Evolutionary conservation across 768 basidiomycete genomes (phyloP).

Genomic region (Tricholoma bakamatsutake): DNA sequence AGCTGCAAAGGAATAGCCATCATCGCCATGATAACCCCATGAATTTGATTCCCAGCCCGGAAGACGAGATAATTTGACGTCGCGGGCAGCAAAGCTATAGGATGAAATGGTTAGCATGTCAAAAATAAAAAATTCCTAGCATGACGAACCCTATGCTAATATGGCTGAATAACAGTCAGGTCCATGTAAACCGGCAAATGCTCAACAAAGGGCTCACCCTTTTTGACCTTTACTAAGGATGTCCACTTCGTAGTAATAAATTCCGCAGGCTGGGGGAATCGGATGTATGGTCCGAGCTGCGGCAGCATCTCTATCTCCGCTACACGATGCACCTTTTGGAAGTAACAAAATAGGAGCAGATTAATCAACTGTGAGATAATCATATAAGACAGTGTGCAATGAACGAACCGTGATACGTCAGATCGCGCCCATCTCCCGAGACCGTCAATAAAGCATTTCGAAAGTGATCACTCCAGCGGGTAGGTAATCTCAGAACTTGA

Average conservation of each 20-base stretch:
- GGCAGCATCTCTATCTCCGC: conserved; percentile 77
- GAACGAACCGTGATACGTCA: conserved; percentile 59
- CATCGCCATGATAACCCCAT: conserved; percentile 94
- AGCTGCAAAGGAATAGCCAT: conserved; percentile 71
- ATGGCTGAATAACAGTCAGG: conserved; percentile 39
- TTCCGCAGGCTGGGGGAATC: conserved; percentile 81
- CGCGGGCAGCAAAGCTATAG: conserved; percentile 58
- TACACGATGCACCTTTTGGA: conserved; percentile 40
- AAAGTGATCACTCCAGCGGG: conserved; percentile 72
- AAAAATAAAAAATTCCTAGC: not conserved
- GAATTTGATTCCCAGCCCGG: conserved; percentile 85
- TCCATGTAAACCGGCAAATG: conserved; percentile 6
- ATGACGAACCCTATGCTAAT: conserved; percentile 71
- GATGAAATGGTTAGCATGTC: conserved; percentile 2
- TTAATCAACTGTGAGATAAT: conserved; percentile 4
- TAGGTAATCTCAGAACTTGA: conserved; percentile 55
- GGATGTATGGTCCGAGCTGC: conserved; percentile 72
- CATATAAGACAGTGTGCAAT: not conserved
- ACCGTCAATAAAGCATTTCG: conserved; percentile 55
- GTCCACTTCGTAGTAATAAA: conserved; percentile 93
- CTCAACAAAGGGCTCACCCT: conserved; percentile 45
- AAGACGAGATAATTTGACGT: conserved; percentile 64
- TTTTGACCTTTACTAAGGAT: conserved; percentile 75
- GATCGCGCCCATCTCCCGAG: conserved; percentile 65
- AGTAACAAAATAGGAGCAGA: conserved; percentile 3